Evolutionary conservation across 306 rosid species (phyloP).

Genomic region (Notholithocarpus densiflorus): DNA sequence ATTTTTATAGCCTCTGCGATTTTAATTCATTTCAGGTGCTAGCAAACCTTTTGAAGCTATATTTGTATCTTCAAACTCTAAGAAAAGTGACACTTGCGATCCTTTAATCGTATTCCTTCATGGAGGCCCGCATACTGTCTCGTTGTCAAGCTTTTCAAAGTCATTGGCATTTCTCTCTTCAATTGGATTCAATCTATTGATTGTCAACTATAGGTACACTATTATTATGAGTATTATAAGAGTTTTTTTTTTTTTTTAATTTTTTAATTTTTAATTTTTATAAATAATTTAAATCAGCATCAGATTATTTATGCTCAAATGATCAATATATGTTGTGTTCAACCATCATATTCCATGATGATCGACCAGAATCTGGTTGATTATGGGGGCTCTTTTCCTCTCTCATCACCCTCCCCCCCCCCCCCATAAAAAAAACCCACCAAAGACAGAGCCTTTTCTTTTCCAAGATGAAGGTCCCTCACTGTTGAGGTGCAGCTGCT

Average conservation of each 20-base stretch:
- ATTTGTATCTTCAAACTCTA: constrained; percentile 66
- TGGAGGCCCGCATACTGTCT: constrained; percentile 78
- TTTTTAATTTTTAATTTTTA: no score
- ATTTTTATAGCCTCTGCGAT: constrained; percentile 16
- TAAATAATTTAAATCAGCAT: no score
- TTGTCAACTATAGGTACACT: constrained; percentile 81
- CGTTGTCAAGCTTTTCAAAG: constrained; percentile 72
- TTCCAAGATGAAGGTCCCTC: not conserved
- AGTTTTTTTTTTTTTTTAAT: no score
- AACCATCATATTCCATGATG: not conserved
- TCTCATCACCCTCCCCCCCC: not conserved
- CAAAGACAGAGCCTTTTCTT: not conserved
- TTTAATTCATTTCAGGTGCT: constrained; percentile 61
- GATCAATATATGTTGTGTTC: not conserved
- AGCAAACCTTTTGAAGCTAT: constrained; percentile 74
- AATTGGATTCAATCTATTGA: constrained; percentile 69
- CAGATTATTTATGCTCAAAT: not conserved
- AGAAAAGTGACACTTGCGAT: constrained; percentile 47
- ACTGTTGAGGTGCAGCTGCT: not conserved
- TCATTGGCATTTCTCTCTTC: constrained; percentile 77
- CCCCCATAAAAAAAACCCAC: no score
- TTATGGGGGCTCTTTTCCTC: not conserved
- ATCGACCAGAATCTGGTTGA: not conserved
- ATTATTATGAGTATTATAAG: not conserved
- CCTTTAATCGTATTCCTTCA: constrained; percentile 80